These are phyloP conservation scores for Paspalum notatum DNA, from an alignment of 176 grass and related monocot genomes.

Conservation along the genomic window DNA sequence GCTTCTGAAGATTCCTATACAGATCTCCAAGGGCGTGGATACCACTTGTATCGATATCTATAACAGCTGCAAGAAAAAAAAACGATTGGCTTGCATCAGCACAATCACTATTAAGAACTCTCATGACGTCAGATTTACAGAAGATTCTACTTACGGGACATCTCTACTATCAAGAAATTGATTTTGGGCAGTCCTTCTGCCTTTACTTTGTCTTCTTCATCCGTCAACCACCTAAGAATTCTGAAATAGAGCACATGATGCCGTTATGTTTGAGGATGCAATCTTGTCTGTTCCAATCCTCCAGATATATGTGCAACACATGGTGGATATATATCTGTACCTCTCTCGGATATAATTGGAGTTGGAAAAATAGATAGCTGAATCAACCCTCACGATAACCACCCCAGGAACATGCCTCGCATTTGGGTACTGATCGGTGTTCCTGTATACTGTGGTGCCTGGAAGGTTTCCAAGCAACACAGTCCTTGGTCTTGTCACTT, in stretches of 20 bases:
- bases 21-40: slow-evolving; percentile 81
- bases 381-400: slow-evolving; percentile 83
- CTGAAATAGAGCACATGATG: slow-evolving; percentile 44
- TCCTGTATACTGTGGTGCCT: slow-evolving; percentile 81
- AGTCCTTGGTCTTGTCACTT: slow-evolving; percentile 96
- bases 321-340: slow-evolving; percentile 29
- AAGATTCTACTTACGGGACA: slow-evolving; percentile 69
- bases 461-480: slow-evolving; percentile 88
- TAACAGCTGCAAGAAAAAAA: slow-evolving; percentile 67
- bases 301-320: background rate
- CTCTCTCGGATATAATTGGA: slow-evolving; percentile 94
- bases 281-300: background rate
- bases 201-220: slow-evolving; percentile 70
- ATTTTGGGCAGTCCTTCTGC: slow-evolving; percentile 53
- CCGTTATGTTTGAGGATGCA: background rate
- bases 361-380: slow-evolving; percentile 96
- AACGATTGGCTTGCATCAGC: background rate
- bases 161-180: slow-evolving; percentile 81
- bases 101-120: background rate
- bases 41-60: slow-evolving; percentile 91
- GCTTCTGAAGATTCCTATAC: slow-evolving; percentile 67
- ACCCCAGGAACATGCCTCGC: slow-evolving; percentile 80
- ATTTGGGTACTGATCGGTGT: slow-evolving; percentile 84
- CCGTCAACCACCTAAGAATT: slow-evolving; percentile 82
- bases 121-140: slow-evolving; percentile 4